Base-by-base conservation (phyloP, 225 moss, liverwort and hornwort species). In the Thuidium tamariscinum region DNA sequence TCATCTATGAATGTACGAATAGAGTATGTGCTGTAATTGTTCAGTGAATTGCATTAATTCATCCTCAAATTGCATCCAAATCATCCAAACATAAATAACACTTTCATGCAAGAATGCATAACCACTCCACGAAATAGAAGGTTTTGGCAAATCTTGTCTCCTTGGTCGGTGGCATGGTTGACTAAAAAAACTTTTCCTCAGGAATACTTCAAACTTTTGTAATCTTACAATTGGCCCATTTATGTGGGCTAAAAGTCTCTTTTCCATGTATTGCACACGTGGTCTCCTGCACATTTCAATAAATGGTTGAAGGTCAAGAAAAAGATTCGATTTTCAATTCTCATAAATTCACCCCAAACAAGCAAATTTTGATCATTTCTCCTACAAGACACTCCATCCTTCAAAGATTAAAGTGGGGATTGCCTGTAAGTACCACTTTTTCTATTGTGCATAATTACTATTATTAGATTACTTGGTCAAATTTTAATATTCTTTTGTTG, bases 401-500 rank as follows among this genome's bases (percentile, higher is more conserved):
- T 21, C 1, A 49, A 48, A 0, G 4, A 73, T 7, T 19, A 32
- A 32, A 3, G 32, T 30, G 1, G 3, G 9, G 10, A 30, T 17
- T n/a, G 16, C 2, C 10, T 0, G 0, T 6, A 19, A 72, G 32
- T 0, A 0, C 20, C 19, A 32, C 12, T 49, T 69, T 27, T 32
- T 49, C 34, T 74, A 29, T 6, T 44, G 6, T 29, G 6, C 3
- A 44, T 29, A 16, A 2, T 46, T 71, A 29, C 2, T 6, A 32
- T 48, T 19, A 29, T 44, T 73, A 11, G 0, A 32, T 48, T 48
- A n/a, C n/a, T n/a, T n/a, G 29, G 11, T 25, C 30, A 18, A 72
- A 9, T 9, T 30, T 4, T 30, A 6, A 18, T 5, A 7, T 30
- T 11, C 9, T 46, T 13, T 30, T 29, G 46, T 30, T 30, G 10